Evolutionary conservation across 148 eudicot genomes (phyloP), one percentile per base, ranked within the genome.

Genomic region (Euryodendron excelsum): DNA sequence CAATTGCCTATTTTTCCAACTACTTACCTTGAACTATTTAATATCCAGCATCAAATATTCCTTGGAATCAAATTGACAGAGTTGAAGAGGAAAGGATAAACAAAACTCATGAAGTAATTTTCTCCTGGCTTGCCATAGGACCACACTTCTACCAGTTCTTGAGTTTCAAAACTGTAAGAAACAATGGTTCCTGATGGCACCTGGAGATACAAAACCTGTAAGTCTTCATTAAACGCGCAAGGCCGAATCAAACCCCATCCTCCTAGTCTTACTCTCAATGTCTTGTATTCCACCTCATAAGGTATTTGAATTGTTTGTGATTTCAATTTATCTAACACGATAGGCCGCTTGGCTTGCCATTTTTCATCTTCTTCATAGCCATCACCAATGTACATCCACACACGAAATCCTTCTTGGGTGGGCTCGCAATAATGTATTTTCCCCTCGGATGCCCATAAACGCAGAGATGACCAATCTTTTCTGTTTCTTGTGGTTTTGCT

Each of bases 151-250:
- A 17, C 81, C 10, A 72, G 6, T 62, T 34, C 44, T 18, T 56
- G 48, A 48, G 63, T 79, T 62, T 79, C 81, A 63, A 79, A 60
- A 34, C 81, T 50, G 50, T 61, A 79, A 0, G 81, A 60, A 10
- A 23, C 31, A 2, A 79, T 34, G 8, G 0, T 52, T 28, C 81
- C 63, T 9, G 62, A 45, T 2, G 36, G 9, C 36, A 30, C 75
- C 41, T 30, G 70, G 7, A 79, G 15, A 73, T 60, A 72, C 52
- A 79, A 47, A 3, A 62, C 2, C 37, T 79, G 81, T 39, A 79
- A 72, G 20, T 79, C 81, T 34, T 79, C 77, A 39, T 72, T 72
- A 28, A 79, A 79, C 18, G 72, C 77, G 7, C 74, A 63, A 0
- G 81, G 81, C 66, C 61, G 21, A 34, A 53, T 33, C 18, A 14